Base-by-base conservation (phyloP, 1,284 basidiomycete genomes). In the Tilletia walkeri region DNA sequence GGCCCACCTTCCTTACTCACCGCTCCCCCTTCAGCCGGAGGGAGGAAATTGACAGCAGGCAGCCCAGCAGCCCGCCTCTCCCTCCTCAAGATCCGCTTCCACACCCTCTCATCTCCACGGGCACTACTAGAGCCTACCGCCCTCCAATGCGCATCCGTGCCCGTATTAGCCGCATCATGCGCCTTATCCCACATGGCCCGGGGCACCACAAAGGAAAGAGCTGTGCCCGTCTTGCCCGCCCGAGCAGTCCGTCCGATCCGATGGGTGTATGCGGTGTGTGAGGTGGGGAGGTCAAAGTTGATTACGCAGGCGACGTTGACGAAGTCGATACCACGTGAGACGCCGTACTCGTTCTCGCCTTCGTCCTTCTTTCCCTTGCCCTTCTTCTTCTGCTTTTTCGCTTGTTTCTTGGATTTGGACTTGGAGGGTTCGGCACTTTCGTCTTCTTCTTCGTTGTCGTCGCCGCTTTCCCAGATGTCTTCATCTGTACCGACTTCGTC, bases 251-350 rank as follows among this genome's bases (percentile, higher is more conserved):
- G 90, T 5, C 96, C 96, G 14, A 99, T 91, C 65, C 96, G 91
- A 84, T 99, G 96, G 2, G 92, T 95, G 84, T 99, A 99, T 2
- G 93, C 89, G n/a, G 90, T 90, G 2, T 92, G 88, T 0, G 93
- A 91, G 2, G 89, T 87, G 0, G 96, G 96, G 7, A 99, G 88
- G 84, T 99, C 96, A 85, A 99, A 99, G 86, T 99, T 99, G 85
- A 99, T 89, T 7, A 99, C 96, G 79, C 95, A 98, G 2, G 95
- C 91, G 61, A 99, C 96, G 78, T 96, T 92, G 78, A 98, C 88
- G 84, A 99, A 99, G 85, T 99, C 96, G 74, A 99, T 90, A 1
- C 96, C 96, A 56, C 96, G 92, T 1, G 94, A 94, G 67, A 98
- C 92, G 54, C 95, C 94, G 80, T 95, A 98, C 82, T 96, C 93